These are phyloP conservation scores for Fusarium udum DNA, from an alignment of 2,329 filamentous ascomycete genomes.

Conservation along the genomic window DNA sequence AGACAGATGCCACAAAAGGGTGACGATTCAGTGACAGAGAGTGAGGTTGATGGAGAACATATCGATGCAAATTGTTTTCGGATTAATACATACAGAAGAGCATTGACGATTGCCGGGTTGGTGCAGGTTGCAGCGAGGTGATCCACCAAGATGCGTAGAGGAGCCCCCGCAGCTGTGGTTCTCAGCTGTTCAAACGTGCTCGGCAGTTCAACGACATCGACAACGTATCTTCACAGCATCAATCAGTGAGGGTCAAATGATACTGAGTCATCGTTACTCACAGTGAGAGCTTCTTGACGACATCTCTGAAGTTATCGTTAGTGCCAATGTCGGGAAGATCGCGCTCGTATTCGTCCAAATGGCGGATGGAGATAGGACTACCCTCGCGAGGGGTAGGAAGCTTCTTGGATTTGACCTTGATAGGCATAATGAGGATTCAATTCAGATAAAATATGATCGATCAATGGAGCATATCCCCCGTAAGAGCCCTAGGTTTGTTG, in stretches of 20 bases:
- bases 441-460: neutral
- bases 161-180: conserved; percentile 70
- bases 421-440: conserved; percentile 45
- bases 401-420: conserved; percentile 50
- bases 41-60: neutral
- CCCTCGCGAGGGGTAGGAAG: conserved; percentile 47
- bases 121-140: conserved; percentile 71
- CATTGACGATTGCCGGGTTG: conserved; percentile 76
- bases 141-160: conserved; percentile 66
- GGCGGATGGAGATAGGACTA: conserved; percentile 49
- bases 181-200: conserved; percentile 79
- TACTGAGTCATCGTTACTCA: conserved; percentile 46
- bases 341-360: conserved; percentile 45
- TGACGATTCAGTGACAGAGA: neutral
- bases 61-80: neutral
- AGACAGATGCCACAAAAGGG: conserved; percentile 1
- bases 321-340: conserved; percentile 65
- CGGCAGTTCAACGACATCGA: conserved; percentile 69
- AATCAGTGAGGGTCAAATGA: conserved; percentile 6
- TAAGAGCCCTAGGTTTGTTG: neutral
- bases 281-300: conserved; percentile 74
- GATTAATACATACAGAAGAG: conserved; percentile 69
- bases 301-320: conserved; percentile 68
- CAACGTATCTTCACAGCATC: conserved; percentile 63
- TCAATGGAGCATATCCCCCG: neutral